Evolutionary conservation across 2,329 filamentous ascomycete species (phyloP), one percentile per base, ranked within the genome.

Genomic region (Acephala macrosclerotiorum): DNA sequence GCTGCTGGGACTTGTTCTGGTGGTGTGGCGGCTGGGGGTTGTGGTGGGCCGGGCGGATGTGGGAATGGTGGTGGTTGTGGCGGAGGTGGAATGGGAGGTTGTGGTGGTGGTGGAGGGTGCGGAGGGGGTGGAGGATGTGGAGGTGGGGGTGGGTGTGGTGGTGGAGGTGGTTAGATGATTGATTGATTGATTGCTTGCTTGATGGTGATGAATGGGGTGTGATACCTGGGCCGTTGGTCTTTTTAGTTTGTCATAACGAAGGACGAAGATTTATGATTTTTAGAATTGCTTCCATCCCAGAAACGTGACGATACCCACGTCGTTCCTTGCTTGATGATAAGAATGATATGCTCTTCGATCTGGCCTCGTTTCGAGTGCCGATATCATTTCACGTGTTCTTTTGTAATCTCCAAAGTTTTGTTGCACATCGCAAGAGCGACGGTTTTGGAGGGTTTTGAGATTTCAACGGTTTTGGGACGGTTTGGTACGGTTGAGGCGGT

Each of bases 1-100:
- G 79, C 77, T 3, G 73, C 74, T 2, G 86, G 85, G 0, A 86
- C 82, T 1, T 88, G 86, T 69, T 80, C 80, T 1, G 78, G 72
- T 4, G 78, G 73, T 8, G 72, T 77, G 16, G 78, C 73, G 16
- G 68, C 77, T 33, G 82, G 79, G 1, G 80, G 79, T 11, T 83
- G 81, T 66, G 79, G 80, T 18, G 80, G 78, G 22, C 58, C 73
- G 11, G 70, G 75, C 20, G 69, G 49, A 11, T 61, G 35, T 22
- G 33, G 26, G 20, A 18, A 14, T 51, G 47, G 36, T 47, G 58
- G 60, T 3, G 58, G 55, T 26, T 51, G 51, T 5, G 20, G 25
- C 11, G 69, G 72, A 1, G 69, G 72, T 11, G 66, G 69, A 56
- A 68, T 69, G 0, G 66, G 67, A 16, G 62, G 67, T 38, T 66